phyloP scores from a whole-genome alignment of 2,329 filamentous ascomycete genomes.

The Zymoseptoria crescenta region DNA sequence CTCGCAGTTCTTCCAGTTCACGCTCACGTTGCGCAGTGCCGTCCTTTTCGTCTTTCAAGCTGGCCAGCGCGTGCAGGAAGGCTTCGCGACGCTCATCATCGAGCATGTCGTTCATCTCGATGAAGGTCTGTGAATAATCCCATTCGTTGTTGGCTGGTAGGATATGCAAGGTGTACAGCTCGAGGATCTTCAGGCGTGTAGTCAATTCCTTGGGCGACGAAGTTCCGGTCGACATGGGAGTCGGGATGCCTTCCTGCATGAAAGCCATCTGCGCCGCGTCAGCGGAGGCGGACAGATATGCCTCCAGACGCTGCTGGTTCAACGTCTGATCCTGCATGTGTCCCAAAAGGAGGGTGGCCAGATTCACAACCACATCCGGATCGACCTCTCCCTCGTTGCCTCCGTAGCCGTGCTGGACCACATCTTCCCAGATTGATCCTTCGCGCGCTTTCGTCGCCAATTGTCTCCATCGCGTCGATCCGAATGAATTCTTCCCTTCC shows the following conservation, averaged over 20 bases:
- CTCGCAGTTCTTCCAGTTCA: conserved; percentile 52
- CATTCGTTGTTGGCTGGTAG: conserved; percentile 90
- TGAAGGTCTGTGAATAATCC: conserved; percentile 91
- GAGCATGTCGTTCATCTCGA: conserved; percentile 73
- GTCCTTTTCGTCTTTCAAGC: conserved; percentile 73
- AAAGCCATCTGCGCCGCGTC: conserved; percentile 53
- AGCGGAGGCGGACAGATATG: conserved; percentile 68
- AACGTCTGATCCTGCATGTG: conserved; percentile 75
- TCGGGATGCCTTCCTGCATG: conserved; percentile 47
- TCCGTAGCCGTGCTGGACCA: conserved; percentile 78
- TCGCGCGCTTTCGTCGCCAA: conserved; percentile 79
- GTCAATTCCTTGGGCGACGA: conserved; percentile 30
- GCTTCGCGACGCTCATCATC: conserved; percentile 88
- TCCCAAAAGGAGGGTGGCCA: conserved; percentile 85
- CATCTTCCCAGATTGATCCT: conserved; percentile 89
- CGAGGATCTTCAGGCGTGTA: conserved; percentile 80
- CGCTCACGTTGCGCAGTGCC: conserved; percentile 58
- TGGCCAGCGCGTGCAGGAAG: conserved; percentile 78
- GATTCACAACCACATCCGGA: conserved; percentile 83
- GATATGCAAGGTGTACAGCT: conserved; percentile 91
- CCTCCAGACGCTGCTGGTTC: conserved; percentile 83
- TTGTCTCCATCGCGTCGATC: conserved; percentile 73
- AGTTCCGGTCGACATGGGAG: conserved; percentile 48
- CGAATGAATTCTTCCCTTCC: conserved; percentile 84
- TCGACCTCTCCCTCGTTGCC: conserved; percentile 86